These are phyloP conservation scores for Saccharum spontaneum DNA, from an alignment of 176 grass and related monocot genomes.

Conservation along the genomic window DNA sequence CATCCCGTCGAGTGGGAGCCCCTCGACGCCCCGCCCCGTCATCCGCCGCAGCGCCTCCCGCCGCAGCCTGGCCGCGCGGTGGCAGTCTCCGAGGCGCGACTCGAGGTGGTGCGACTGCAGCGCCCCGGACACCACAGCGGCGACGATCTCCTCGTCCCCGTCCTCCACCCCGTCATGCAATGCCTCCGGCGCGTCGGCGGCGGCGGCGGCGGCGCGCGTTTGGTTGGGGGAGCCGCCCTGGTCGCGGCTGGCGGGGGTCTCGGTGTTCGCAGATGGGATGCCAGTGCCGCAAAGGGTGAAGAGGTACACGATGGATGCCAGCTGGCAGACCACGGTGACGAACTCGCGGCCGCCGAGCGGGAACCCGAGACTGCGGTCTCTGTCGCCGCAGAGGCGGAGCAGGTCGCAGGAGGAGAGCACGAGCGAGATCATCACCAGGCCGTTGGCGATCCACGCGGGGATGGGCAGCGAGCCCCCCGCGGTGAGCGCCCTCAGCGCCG, in stretches of 20 bases:
- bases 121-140: constrained; percentile 42
- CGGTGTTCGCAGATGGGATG: constrained; percentile 28
- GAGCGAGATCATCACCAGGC: constrained; percentile 40
- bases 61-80: constrained; percentile 49
- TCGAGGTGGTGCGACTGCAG: constrained; percentile 57
- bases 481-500: constrained; percentile 26
- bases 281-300: constrained; percentile 41
- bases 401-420: constrained; percentile 55
- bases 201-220: background rate
- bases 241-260: background rate
- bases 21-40: constrained; percentile 56
- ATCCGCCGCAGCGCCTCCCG: constrained; percentile 66
- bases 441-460: constrained; percentile 43
- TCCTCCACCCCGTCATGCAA: constrained; percentile 34
- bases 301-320: constrained; percentile 56
- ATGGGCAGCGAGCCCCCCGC: constrained; percentile 14
- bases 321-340: constrained; percentile 49
- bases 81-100: constrained; percentile 48
- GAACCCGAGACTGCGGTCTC: constrained; percentile 28
- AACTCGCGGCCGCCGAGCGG: constrained; percentile 56
- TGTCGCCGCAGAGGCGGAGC: constrained; percentile 59
- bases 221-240: background rate
- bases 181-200: background rate
- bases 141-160: constrained; percentile 66
- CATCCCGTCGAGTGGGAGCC: constrained; percentile 63